Evolutionary conservation across 1,284 basidiomycete genomes (phyloP).

Genomic region (Cronartium quercuum): DNA sequence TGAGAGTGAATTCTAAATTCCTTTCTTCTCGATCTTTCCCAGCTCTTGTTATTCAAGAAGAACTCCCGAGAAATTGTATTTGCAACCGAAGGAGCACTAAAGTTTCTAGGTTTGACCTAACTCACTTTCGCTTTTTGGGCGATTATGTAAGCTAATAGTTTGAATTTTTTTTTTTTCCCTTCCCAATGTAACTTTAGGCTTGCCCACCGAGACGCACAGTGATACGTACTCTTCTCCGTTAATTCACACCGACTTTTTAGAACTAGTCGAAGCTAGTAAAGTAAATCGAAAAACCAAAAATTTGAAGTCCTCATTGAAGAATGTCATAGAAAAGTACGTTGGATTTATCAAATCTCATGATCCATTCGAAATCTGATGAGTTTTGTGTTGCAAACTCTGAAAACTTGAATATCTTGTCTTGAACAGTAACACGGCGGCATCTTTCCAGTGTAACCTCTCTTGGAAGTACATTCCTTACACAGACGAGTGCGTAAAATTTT

Average conservation of each 20-base stretch:
- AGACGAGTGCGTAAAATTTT: neutral
- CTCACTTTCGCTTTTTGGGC: neutral
- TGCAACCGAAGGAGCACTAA: slow-evolving; percentile 12
- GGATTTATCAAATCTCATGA: neutral
- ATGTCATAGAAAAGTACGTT: slow-evolving; percentile 10
- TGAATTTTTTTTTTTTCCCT: neutral
- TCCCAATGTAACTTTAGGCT: slow-evolving; percentile 2
- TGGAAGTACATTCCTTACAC: neutral
- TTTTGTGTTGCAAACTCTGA: too few species aligned
- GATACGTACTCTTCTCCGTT: slow-evolving; percentile 36
- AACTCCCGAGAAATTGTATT: slow-evolving; percentile 1
- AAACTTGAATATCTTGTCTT: neutral
- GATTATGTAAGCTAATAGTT: neutral
- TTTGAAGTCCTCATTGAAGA: slow-evolving; percentile 11
- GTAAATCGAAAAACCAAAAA: neutral
- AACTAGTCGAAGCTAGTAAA: slow-evolving; percentile 27
- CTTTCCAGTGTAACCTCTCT: slow-evolving; percentile 22
- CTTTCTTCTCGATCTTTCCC: neutral
- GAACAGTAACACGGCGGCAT: slow-evolving; percentile 7
- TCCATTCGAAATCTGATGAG: too few species aligned
- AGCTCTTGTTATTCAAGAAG: slow-evolving; percentile 31
- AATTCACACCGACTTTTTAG: slow-evolving; percentile 39
- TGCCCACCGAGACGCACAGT: slow-evolving; percentile 17
- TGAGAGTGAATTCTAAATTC: neutral
- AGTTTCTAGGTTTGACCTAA: slow-evolving; percentile 17